Conservation (phyloP, 768 basidiomycete species). For the Phaeotremella skinneri region DNA sequence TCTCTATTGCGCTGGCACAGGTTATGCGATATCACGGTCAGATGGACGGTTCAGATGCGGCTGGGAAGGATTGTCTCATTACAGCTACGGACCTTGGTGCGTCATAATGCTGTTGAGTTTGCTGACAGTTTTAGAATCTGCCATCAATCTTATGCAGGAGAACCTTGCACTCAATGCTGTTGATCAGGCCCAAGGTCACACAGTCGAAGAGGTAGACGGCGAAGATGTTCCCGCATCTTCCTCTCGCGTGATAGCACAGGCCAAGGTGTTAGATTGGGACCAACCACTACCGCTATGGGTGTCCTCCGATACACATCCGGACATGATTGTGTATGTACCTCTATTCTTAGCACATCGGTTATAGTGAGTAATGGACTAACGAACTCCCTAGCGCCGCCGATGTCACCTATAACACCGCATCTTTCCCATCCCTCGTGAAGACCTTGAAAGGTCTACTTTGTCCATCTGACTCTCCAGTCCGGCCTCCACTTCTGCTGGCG, state of each 20-base stretch:
- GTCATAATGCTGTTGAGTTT: slow-evolving; percentile 34
- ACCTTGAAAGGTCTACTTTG: slow-evolving; percentile 61
- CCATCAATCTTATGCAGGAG: slow-evolving; percentile 71
- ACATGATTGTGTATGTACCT: slow-evolving; percentile 66
- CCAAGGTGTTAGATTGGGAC: slow-evolving; percentile 73
- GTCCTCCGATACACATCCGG: slow-evolving; percentile 36
- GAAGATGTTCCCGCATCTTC: slow-evolving; percentile 16
- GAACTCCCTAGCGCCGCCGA: slow-evolving; percentile 71
- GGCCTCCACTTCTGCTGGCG: slow-evolving; percentile 65
- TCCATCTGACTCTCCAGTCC: slow-evolving; percentile 35
- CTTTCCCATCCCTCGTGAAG: slow-evolving; percentile 72
- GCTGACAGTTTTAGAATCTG: slow-evolving; percentile 61
- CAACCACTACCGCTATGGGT: slow-evolving; percentile 58
- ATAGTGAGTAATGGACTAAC: background rate
- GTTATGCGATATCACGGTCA: slow-evolving; percentile 35
- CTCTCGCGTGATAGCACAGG: slow-evolving; percentile 6
- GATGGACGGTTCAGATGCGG: too few species aligned
- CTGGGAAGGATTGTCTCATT: slow-evolving; percentile 48
- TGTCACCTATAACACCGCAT: slow-evolving; percentile 83
- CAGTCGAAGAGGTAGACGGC: background rate
- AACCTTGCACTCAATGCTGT: slow-evolving; percentile 61
- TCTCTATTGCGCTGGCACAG: slow-evolving; percentile 65
- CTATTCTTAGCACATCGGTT: background rate
- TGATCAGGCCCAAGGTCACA: slow-evolving; percentile 10
- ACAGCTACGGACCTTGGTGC: slow-evolving; percentile 72